Percentiles rank a stretch among this genome's conserved stretches.
These are phyloP conservation scores for Davidsoniella virescens DNA, from an alignment of 2,329 filamentous ascomycete species.

Conservation along the genomic window DNA sequence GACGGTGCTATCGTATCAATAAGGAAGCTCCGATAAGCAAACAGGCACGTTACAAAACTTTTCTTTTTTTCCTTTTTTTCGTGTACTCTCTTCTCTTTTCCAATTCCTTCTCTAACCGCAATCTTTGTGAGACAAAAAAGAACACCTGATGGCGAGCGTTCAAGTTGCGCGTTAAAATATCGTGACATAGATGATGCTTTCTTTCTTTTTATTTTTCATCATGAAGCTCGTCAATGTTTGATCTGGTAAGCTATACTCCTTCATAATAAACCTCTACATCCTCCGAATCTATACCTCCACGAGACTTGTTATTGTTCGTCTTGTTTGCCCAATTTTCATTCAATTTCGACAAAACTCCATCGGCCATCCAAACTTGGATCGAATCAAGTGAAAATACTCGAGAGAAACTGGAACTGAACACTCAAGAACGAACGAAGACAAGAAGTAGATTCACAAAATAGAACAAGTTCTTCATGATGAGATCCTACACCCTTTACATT, in stretches of 20 bases:
- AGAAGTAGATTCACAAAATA: not conserved
- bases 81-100: not conserved
- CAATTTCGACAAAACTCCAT: not conserved
- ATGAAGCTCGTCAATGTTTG: not conserved
- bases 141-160: not conserved
- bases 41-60: not conserved
- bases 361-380: too few species aligned
- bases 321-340: too few species aligned
- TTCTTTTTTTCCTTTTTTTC: not conserved
- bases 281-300: not conserved
- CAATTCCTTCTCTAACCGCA: not conserved
- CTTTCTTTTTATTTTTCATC: too few species aligned
- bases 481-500: constrained; percentile 19
- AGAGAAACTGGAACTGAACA: too few species aligned
- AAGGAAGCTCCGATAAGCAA: not conserved
- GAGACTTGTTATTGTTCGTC: not conserved
- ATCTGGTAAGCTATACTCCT: not conserved
- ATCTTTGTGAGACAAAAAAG: too few species aligned
- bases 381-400: too few species aligned
- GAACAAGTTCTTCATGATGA: constrained; percentile 19
- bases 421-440: too few species aligned
- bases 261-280: not conserved
- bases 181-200: too few species aligned
- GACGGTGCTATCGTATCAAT: not conserved
- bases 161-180: too few species aligned